Base-by-base conservation (phyloP, 805 yeast genomes). In the Isabelozyma gotoi region DNA sequence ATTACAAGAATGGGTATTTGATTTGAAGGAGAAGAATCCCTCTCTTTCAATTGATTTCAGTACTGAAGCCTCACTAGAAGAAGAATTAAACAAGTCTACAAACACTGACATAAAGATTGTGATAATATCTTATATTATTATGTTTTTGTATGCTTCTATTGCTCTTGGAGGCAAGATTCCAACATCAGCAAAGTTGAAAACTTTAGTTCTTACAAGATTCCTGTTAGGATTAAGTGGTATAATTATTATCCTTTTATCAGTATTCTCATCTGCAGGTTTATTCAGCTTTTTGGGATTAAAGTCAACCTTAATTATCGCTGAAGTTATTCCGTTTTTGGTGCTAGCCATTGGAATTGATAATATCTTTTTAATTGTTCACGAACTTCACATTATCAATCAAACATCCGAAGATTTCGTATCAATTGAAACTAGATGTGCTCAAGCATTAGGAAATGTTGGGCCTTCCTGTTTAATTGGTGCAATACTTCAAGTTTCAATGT, bases 301-400 rank as follows among this genome's bases (percentile, higher is more conserved):
- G 56, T 87, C 96, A 0, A 92, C 98, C 0, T 70, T 92, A 35
- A 91, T 92, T 50, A 89, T 92, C 44, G 97, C 98, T 2, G 98
- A 94, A 61, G 99, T 92, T 5, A 92, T 92, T 27, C 98, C 98
- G 7, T 92, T 92, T 58, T 70, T 92, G 55, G 86, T 92, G 11
- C 72, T 92, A 45, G 99, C 99, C 0, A 84, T 92, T 43, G 99
- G 99, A n/a, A 89, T 92, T 19, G 99, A 92, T 65, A 92, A 92
- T 60, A 87, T 92, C 19, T 94, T 91, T 57, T 68, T 92, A 50
- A 80, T 92, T 16, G 84, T 89, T 1, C 91, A 91, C 59, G 96
- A 90, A 56, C 70, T 88, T 38, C 78, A 82, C 35, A 65, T 73
- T 15, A 76, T 82, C 20, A 77, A 77, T 38, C 74, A 66, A 10